Conservation (phyloP, 441 rosid species). For the Croton laevigatus region DNA sequence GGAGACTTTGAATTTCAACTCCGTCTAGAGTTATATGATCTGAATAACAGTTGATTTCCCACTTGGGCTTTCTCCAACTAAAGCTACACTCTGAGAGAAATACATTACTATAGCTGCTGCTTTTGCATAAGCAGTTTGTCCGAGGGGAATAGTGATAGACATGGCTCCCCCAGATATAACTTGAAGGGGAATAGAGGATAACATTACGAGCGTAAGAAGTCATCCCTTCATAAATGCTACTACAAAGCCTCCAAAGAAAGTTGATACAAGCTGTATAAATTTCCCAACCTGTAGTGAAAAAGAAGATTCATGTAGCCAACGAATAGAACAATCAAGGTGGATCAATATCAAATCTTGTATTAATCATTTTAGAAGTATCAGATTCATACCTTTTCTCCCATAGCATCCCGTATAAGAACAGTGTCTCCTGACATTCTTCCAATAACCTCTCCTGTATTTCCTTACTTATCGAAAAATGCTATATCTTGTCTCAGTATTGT, state of each 20-base stretch:
- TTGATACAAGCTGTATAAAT: slow-evolving; percentile 56
- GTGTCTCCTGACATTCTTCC: slow-evolving; percentile 96
- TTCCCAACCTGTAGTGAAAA: slow-evolving; percentile 63
- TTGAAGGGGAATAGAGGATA: slow-evolving; percentile 62
- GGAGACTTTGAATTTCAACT: slow-evolving; percentile 36
- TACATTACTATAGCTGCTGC: too few species aligned
- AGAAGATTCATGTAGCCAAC: not conserved
- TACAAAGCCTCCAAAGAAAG: slow-evolving; percentile 70
- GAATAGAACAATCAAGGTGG: not conserved
- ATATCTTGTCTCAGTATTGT: slow-evolving; percentile 87
- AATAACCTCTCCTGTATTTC: slow-evolving; percentile 77
- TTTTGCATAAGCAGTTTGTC: slow-evolving; percentile 68
- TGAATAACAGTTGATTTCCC: slow-evolving; percentile 71
- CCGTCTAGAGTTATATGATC: slow-evolving; percentile 69
- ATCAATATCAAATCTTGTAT: not conserved
- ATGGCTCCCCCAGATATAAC: slow-evolving; percentile 59
- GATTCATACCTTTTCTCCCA: slow-evolving; percentile 77
- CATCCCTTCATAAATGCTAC: slow-evolving; percentile 72
- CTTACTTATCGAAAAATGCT: slow-evolving; percentile 73
- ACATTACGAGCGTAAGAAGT: slow-evolving; percentile 73
- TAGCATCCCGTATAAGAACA: slow-evolving; percentile 84
- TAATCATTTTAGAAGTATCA: not conserved
- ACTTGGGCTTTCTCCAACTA: slow-evolving; percentile 84
- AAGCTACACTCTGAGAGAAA: slow-evolving; percentile 59
- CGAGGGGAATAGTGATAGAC: slow-evolving; percentile 46